phyloP scores from a whole-genome alignment of 768 basidiomycete genomes.

The Phylloporus sp. region DNA sequence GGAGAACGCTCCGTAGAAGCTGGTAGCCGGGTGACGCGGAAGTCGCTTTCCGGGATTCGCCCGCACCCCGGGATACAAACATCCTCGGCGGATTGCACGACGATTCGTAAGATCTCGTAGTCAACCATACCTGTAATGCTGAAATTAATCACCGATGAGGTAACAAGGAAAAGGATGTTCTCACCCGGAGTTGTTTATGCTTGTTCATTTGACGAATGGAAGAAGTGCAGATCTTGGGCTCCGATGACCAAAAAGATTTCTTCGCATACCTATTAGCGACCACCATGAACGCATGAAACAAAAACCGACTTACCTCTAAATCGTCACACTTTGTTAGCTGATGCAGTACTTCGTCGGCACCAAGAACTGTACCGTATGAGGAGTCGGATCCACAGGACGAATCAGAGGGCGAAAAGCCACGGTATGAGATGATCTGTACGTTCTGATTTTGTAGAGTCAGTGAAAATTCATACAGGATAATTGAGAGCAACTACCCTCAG shows the following conservation, averaged over 20 bases:
- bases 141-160: not conserved
- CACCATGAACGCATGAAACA: not conserved
- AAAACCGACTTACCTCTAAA: not conserved
- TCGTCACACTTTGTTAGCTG: not conserved
- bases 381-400: not conserved
- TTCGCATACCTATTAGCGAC: constrained; percentile 4
- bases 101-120: not conserved
- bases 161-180: not conserved
- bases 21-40: not conserved
- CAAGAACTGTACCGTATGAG: not conserved
- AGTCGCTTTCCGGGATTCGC: not conserved
- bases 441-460: not conserved
- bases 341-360: not conserved
- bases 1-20: not conserved
- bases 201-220: not conserved
- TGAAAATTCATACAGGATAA: not conserved
- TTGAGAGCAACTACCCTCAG: constrained; percentile 9
- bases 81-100: not conserved
- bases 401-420: not conserved
- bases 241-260: constrained; percentile 1
- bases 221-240: not conserved
- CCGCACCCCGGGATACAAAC: not conserved
- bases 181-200: constrained; percentile 3
- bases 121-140: constrained; percentile 6
- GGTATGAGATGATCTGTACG: not conserved